These are phyloP conservation scores for Apiospora pterosperma DNA, from an alignment of 2,329 filamentous ascomycete species.

Conservation along the genomic window DNA sequence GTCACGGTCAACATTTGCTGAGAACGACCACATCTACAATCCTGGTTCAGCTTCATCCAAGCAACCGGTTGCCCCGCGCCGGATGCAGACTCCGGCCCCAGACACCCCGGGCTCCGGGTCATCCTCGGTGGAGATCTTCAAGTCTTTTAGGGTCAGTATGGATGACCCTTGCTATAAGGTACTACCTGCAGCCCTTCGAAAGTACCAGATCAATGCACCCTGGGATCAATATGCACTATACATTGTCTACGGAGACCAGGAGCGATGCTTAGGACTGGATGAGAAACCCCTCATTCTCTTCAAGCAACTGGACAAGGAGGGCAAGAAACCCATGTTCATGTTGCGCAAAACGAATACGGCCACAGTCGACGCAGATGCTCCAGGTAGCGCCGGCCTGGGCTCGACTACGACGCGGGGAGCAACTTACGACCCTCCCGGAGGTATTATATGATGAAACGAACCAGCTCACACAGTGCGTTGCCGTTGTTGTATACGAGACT, in stretches of 20 bases:
- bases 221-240: slow-evolving; percentile 98
- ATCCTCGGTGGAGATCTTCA: slow-evolving; percentile 89
- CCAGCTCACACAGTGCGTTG: neutral
- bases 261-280: slow-evolving; percentile 85
- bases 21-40: slow-evolving; percentile 41
- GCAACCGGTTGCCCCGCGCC: slow-evolving; percentile 45
- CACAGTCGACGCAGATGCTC: slow-evolving; percentile 45
- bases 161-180: slow-evolving; percentile 98
- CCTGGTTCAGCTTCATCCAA: slow-evolving; percentile 16
- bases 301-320: slow-evolving; percentile 95
- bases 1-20: slow-evolving; percentile 52
- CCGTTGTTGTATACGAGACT: slow-evolving; percentile 5
- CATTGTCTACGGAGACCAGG: slow-evolving; percentile 98
- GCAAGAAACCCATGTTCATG: slow-evolving; percentile 99
- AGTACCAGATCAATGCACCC: slow-evolving; percentile 97
- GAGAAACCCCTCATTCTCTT: slow-evolving; percentile 95
- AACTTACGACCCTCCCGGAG: slow-evolving; percentile 56
- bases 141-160: slow-evolving; percentile 96
- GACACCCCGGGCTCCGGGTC: slow-evolving; percentile 56
- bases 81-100: slow-evolving; percentile 59
- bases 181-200: slow-evolving; percentile 88
- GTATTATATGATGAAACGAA: slow-evolving; percentile 46
- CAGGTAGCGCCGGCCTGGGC: slow-evolving; percentile 51
- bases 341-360: slow-evolving; percentile 65
- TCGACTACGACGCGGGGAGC: slow-evolving; percentile 39